phyloP scores from a whole-genome alignment of 108 stramenopile species.

The Hondaea fermentalgiana region DNA sequence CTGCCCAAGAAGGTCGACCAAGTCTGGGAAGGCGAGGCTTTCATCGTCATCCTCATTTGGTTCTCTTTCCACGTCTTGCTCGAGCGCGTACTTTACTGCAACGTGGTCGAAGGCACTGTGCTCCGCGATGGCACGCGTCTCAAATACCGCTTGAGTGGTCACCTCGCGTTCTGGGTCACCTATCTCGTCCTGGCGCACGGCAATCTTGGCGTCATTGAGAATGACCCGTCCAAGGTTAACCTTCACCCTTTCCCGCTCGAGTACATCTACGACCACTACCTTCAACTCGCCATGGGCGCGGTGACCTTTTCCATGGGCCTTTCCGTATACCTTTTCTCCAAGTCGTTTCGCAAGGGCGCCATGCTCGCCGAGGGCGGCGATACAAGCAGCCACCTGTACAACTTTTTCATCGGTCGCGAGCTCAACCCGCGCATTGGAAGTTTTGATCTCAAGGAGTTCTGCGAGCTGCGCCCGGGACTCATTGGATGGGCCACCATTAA shows the following conservation, averaged over 20 bases:
- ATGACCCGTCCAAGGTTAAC: not conserved
- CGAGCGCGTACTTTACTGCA: conserved; percentile 70
- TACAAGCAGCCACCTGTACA: conserved; percentile 70
- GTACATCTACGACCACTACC: conserved; percentile 8
- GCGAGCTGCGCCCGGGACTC: conserved; percentile 74
- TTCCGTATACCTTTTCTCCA: conserved; percentile 62
- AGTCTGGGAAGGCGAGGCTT: conserved; percentile 41
- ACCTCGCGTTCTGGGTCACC: conserved; percentile 82
- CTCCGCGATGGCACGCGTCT: conserved; percentile 50
- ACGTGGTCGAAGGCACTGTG: conserved; percentile 57
- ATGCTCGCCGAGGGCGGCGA: conserved; percentile 72
- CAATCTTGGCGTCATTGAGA: not conserved
- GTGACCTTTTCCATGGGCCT: conserved; percentile 52
- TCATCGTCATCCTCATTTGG: conserved; percentile 55
- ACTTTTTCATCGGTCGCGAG: conserved; percentile 94
- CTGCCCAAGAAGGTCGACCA: conserved; percentile 19
- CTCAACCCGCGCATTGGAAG: conserved; percentile 77
- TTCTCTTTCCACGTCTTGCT: conserved; percentile 72
- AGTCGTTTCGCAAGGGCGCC: conserved; percentile 50
- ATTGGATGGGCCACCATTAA: conserved; percentile 82
- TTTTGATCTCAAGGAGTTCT: conserved; percentile 93
- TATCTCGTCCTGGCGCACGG: conserved; percentile 45
- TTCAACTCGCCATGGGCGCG: not conserved
- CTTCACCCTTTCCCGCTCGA: not conserved
- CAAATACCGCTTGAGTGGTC: conserved; percentile 80